These are phyloP conservation scores for Stevia rebaudiana DNA, from an alignment of 140 eudicot genomes.

Conservation along the genomic window DNA sequence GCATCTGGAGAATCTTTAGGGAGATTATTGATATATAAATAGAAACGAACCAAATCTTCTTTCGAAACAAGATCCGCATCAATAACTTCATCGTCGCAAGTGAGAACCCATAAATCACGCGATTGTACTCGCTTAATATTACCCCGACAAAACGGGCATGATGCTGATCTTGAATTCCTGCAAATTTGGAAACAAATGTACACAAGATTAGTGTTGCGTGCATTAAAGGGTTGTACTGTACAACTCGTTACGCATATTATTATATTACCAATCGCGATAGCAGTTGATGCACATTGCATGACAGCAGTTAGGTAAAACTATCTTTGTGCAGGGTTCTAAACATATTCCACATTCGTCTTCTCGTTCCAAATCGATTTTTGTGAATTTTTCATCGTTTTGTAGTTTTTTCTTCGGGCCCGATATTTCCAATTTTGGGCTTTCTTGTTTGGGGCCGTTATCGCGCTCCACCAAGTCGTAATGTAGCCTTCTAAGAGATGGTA, in stretches of 20 bases:
- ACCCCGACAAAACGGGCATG: conserved; percentile 97
- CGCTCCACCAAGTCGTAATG: conserved; percentile 64
- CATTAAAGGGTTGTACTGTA: not conserved
- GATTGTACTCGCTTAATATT: conserved; percentile 78
- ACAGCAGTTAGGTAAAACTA: conserved; percentile 92
- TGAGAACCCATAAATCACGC: conserved; percentile 88
- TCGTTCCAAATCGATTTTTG: conserved; percentile 58
- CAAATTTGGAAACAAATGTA: conserved; percentile 13
- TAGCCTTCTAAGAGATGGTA: conserved; percentile 79
- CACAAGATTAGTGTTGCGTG: not conserved
- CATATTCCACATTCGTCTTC: conserved; percentile 99
- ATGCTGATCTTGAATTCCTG: conserved; percentile 87
- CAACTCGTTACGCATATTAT: conserved; percentile 19
- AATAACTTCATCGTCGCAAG: conserved; percentile 65
- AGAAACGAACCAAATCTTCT: conserved; percentile 71
- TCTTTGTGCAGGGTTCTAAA: conserved; percentile 81
- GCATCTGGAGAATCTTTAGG: conserved; percentile 87
- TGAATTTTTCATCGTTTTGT: conserved; percentile 25
- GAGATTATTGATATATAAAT: conserved; percentile 66
- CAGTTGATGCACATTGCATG: conserved; percentile 97
- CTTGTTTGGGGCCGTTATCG: conserved; percentile 13
- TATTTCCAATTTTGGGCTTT: conserved; percentile 11
- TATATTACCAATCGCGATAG: conserved; percentile 76
- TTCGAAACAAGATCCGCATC: conserved; percentile 59
- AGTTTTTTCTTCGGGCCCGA: conserved; percentile 39